phyloP scores from a whole-genome alignment of 2,329 filamentous ascomycete genomes.

The Fusarium armeniacum region DNA sequence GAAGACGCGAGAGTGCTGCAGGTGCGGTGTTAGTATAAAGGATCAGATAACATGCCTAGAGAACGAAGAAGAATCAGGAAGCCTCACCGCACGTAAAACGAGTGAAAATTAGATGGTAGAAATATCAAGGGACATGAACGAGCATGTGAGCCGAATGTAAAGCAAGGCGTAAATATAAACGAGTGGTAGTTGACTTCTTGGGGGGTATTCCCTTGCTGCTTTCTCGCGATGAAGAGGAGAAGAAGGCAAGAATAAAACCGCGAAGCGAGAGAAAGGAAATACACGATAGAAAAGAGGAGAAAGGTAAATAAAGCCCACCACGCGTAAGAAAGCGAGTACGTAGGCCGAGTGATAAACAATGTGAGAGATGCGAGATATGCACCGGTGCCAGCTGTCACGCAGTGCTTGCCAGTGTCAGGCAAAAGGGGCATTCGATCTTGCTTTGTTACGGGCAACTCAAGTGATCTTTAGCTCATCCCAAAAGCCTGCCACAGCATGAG shows the following conservation, averaged over 20 bases:
- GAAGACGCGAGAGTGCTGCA: constrained; percentile 28
- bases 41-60: neutral
- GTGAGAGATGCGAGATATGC: constrained; percentile 23
- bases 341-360: constrained; percentile 23
- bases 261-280: constrained; percentile 14
- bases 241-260: constrained; percentile 17
- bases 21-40: constrained; percentile 10
- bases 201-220: constrained; percentile 15
- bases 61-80: neutral
- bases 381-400: constrained; percentile 45
- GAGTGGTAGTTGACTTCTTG: constrained; percentile 15
- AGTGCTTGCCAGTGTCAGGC: constrained; percentile 32
- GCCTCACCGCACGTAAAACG: constrained; percentile 7
- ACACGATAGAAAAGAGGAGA: constrained; percentile 12
- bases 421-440: constrained; percentile 26
- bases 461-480: constrained; percentile 11
- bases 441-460: constrained; percentile 30
- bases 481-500: constrained; percentile 40
- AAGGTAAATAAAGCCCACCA: constrained; percentile 8
- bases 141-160: constrained; percentile 10
- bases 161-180: constrained; percentile 29
- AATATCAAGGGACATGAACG: constrained; percentile 11
- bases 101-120: constrained; percentile 5
- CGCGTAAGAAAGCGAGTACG: constrained; percentile 12
- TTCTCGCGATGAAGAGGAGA: constrained; percentile 18